These are phyloP conservation scores for Paraurostyla sp. DNA, from an alignment of 73 alveolate genomes.

Conservation along the genomic window DNA sequence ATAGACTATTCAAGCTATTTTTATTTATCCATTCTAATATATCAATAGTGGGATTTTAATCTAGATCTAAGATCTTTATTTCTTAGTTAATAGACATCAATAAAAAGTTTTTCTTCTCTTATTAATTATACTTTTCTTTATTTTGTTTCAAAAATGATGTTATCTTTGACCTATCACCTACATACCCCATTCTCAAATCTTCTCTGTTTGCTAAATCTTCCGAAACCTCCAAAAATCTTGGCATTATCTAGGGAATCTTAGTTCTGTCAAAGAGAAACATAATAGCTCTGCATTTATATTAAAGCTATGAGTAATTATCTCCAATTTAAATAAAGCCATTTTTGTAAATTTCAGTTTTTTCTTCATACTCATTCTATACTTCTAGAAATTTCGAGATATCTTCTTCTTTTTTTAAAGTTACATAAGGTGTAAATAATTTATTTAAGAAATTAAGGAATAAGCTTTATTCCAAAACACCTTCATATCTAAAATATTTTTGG, in stretches of 20 bases:
- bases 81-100: not conserved
- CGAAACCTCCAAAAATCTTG: not conserved
- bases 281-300: not conserved
- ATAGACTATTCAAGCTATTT: not conserved
- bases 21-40: slow-evolving; percentile 16
- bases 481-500: not conserved
- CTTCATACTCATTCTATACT: not conserved
- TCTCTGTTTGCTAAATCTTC: not conserved
- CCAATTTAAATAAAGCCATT: not conserved
- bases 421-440: not conserved
- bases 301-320: not conserved
- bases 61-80: not conserved
- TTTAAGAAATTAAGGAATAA: not conserved
- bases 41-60: not conserved
- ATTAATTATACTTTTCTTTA: not conserved
- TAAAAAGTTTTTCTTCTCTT: not conserved
- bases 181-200: slow-evolving; percentile 7
- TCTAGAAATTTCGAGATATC: not conserved
- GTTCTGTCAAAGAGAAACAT: not conserved
- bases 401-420: not conserved
- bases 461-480: not conserved
- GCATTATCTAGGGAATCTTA: not conserved
- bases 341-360: not conserved
- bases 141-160: not conserved
- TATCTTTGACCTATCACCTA: slow-evolving; percentile 11